A percentile compares a stretch with the other conserved stretches of the same genome.
Conservation (phyloP, 345 rosid genomes). For the Ceriops zippeliana region DNA sequence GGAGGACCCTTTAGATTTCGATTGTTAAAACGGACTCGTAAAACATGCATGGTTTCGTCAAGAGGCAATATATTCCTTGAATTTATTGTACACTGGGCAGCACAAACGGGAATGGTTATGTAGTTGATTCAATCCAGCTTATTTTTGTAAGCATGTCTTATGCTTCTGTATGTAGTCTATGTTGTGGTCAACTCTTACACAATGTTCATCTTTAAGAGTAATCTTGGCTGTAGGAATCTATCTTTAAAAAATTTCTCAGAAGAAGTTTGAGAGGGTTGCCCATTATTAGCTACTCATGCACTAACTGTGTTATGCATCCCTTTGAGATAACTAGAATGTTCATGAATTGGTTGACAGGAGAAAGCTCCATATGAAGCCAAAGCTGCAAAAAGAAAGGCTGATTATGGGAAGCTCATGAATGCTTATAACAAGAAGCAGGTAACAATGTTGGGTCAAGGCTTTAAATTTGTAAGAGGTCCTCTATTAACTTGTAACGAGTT, state of each 20-base stretch:
- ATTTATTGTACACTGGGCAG: neutral
- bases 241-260: neutral
- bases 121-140: too few relatives aligned
- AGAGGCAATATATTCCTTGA: neutral
- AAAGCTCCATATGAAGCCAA: constrained; percentile 85
- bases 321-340: neutral
- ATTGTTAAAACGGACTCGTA: neutral
- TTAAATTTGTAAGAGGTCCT: neutral
- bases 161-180: too few relatives aligned
- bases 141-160: too few relatives aligned
- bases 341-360: constrained; percentile 37
- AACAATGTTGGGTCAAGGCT: constrained; percentile 2
- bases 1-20: neutral
- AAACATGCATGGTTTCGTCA: neutral
- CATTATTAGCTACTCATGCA: neutral
- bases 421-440: constrained; percentile 84
- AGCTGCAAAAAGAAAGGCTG: constrained; percentile 72
- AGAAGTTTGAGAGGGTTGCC: neutral
- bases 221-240: too few relatives aligned
- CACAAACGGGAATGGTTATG: too few relatives aligned
- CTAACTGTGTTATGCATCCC: neutral
- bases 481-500: neutral
- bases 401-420: constrained; percentile 73
- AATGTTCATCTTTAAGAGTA: too few relatives aligned
- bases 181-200: too few relatives aligned